phyloP scores from a whole-genome alignment of 345 rosid genomes.

The Eucalyptus curtisii region DNA sequence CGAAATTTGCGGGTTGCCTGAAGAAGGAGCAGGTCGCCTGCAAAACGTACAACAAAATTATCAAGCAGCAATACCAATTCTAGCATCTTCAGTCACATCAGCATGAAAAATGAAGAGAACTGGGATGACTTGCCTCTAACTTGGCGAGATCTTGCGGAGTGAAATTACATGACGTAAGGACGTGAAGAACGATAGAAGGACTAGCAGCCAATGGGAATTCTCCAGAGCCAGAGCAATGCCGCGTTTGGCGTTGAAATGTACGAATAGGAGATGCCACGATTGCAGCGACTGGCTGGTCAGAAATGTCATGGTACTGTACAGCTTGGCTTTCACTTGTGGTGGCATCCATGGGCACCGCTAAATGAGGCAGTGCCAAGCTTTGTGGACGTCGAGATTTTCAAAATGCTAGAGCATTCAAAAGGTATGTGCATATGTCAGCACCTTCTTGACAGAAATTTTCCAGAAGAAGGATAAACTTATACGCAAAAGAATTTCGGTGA shows the following conservation, averaged over 20 bases:
- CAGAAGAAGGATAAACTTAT: not conserved
- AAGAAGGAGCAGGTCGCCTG: constrained; percentile 97
- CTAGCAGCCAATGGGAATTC: constrained; percentile 94
- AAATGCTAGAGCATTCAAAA: not conserved
- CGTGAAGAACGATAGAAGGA: constrained; percentile 90
- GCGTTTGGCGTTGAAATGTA: constrained; percentile 52
- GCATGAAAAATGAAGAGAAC: not conserved
- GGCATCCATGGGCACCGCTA: constrained; percentile 91
- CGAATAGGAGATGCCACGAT: constrained; percentile 35
- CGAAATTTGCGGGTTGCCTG: constrained; percentile 80
- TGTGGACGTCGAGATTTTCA: constrained; percentile 6
- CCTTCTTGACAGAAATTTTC: not conserved
- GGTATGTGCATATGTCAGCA: not conserved
- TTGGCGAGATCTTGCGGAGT: constrained; percentile 93
- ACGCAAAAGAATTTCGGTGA: not conserved
- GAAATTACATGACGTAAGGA: constrained; percentile 76
- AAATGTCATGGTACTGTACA: constrained; percentile 52
- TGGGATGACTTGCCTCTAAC: constrained; percentile 66
- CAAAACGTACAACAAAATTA: constrained; percentile 22
- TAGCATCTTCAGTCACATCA: not conserved
- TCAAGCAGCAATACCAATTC: constrained; percentile 58
- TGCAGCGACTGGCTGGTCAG: constrained; percentile 57
- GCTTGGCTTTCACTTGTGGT: constrained; percentile 61
- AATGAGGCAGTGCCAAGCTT: constrained; percentile 34
- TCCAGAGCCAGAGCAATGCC: constrained; percentile 92